These are phyloP conservation scores for Ustulina deusta DNA, from an alignment of 2,329 filamentous ascomycete genomes.

Conservation along the genomic window DNA sequence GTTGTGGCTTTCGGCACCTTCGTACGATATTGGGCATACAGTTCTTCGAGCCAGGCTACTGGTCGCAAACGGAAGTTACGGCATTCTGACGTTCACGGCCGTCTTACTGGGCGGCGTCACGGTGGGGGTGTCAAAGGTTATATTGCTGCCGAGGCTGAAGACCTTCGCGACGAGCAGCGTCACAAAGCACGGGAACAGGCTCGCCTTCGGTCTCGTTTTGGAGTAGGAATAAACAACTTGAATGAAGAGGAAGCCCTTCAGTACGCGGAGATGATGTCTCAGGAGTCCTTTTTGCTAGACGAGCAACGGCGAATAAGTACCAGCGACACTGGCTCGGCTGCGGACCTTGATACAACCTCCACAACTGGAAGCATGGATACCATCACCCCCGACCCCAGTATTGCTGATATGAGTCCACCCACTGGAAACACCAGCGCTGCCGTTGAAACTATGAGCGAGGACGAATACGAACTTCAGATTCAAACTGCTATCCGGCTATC, in stretches of 20 bases:
- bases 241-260: constrained; percentile 74
- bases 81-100: constrained; percentile 71
- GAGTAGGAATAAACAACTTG: constrained; percentile 78
- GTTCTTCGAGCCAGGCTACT: constrained; percentile 80
- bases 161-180: constrained; percentile 79
- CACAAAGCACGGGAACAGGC: constrained; percentile 75
- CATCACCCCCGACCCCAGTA: constrained; percentile 67
- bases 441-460: constrained; percentile 56
- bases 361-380: constrained; percentile 58
- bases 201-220: constrained; percentile 82
- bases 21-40: constrained; percentile 93
- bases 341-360: constrained; percentile 58
- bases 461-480: constrained; percentile 70
- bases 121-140: constrained; percentile 81
- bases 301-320: constrained; percentile 66
- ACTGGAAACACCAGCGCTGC: constrained; percentile 44
- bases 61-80: constrained; percentile 83
- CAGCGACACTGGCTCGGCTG: constrained; percentile 63
- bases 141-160: constrained; percentile 86
- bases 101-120: constrained; percentile 62
- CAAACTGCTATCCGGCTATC: constrained; percentile 73
- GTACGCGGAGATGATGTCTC: constrained; percentile 75
- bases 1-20: constrained; percentile 89
- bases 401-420: constrained; percentile 56
- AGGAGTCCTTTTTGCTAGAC: constrained; percentile 69